phyloP scores from a whole-genome alignment of 345 rosid species.

The Eucalyptus cloeziana region DNA sequence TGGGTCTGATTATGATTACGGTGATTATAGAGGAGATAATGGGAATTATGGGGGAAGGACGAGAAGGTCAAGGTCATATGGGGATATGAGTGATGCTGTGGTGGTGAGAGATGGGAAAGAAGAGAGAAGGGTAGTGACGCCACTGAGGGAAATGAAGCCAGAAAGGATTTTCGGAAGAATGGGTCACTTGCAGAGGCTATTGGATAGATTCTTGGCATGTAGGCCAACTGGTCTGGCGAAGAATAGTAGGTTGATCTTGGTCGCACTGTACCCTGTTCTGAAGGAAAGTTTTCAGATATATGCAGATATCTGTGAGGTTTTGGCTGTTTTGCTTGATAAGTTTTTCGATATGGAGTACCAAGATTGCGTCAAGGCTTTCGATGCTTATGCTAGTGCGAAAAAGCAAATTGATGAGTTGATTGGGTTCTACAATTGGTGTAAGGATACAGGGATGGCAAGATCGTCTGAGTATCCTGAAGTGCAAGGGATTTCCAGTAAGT shows the following conservation, averaged over 20 bases:
- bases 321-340: slow-evolving; percentile 74
- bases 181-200: slow-evolving; percentile 53
- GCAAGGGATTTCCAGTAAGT: slow-evolving; percentile 70
- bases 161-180: slow-evolving; percentile 68
- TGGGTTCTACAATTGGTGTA: slow-evolving; percentile 73
- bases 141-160: slow-evolving; percentile 63
- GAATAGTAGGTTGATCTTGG: slow-evolving; percentile 58
- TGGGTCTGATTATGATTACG: slow-evolving; percentile 21
- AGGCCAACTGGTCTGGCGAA: slow-evolving; percentile 76
- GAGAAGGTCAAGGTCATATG: slow-evolving; percentile 65
- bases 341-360: slow-evolving; percentile 79
- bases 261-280: slow-evolving; percentile 60
- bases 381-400: slow-evolving; percentile 69
- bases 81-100: slow-evolving; percentile 51
- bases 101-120: slow-evolving; percentile 56
- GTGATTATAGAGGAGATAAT: slow-evolving; percentile 14
- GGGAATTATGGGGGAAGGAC: slow-evolving; percentile 18
- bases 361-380: slow-evolving; percentile 79
- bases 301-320: slow-evolving; percentile 69
- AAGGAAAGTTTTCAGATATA: slow-evolving; percentile 81
- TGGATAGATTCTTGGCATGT: slow-evolving; percentile 62
- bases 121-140: slow-evolving; percentile 38
- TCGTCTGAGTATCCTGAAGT: slow-evolving; percentile 90
- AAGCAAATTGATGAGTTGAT: slow-evolving; percentile 82
- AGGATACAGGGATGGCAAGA: slow-evolving; percentile 74